phyloP scores from a whole-genome alignment of 768 basidiomycete species.

The Rhodotorula graminis region DNA sequence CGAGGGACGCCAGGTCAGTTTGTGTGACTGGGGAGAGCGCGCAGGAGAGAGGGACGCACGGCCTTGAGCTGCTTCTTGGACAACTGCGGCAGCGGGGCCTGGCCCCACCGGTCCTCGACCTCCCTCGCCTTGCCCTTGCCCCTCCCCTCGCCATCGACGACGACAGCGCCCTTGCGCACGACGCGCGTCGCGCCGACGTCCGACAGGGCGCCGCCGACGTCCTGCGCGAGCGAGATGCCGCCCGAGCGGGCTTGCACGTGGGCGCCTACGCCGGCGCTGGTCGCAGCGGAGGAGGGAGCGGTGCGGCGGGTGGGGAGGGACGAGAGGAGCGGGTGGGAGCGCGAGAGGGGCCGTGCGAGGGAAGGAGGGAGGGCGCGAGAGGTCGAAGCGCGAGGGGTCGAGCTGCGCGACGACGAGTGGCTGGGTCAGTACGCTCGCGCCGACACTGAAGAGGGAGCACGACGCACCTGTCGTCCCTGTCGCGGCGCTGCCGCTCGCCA shows the following conservation, averaged over 20 bases:
- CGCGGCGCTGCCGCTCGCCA: background rate
- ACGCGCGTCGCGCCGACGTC: background rate
- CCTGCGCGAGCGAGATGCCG: conserved; percentile 55
- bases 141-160: background rate
- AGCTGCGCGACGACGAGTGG: background rate
- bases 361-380: conserved; percentile 19
- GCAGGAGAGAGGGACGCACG: conserved; percentile 50
- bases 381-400: conserved; percentile 29
- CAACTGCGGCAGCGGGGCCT: conserved; percentile 50
- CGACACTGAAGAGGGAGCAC: background rate
- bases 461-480: background rate
- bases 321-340: background rate
- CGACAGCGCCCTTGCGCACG: background rate
- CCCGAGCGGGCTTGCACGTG: conserved; percentile 35
- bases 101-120: conserved; percentile 56
- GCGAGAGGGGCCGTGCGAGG: conserved; percentile 18
- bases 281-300: conserved; percentile 49
- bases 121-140: no score
- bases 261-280: no score
- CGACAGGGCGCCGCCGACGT: conserved; percentile 47
- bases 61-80: conserved; percentile 70
- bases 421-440: no score
- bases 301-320: conserved; percentile 43
- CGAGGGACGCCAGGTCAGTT: background rate
- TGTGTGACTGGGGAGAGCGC: background rate